Conservation (phyloP, 805 yeast species). For the Sungouiozyma intestinalis region DNA sequence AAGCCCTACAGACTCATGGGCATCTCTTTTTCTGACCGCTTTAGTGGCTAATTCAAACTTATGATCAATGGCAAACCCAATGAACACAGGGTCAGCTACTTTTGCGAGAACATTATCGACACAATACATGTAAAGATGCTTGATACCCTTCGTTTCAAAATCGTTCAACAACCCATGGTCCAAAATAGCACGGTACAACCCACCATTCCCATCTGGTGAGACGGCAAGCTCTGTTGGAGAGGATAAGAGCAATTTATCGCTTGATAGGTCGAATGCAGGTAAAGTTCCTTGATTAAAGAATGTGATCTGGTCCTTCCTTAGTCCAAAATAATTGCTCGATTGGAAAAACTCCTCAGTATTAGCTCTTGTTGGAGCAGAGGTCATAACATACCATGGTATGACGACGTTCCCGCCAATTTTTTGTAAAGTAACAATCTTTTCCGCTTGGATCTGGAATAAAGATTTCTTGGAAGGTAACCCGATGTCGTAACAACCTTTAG, state of each 20-base stretch:
- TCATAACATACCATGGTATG: constrained; percentile 89
- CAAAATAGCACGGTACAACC: constrained; percentile 75
- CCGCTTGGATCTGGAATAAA: constrained; percentile 88
- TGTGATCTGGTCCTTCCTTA: constrained; percentile 44
- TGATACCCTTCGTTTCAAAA: constrained; percentile 53
- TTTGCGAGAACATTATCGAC: constrained; percentile 89
- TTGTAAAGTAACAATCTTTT: constrained; percentile 60
- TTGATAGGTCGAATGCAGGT: constrained; percentile 74
- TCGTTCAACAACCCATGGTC: constrained; percentile 59
- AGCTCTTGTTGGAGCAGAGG: constrained; percentile 74
- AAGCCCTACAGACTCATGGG: constrained; percentile 83
- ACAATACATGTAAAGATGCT: constrained; percentile 93
- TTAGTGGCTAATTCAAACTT: constrained; percentile 76
- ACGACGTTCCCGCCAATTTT: constrained; percentile 17
- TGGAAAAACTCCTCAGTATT: constrained; percentile 66
- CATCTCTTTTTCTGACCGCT: constrained; percentile 85
- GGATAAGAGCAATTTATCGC: constrained; percentile 57
- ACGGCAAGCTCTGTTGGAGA: constrained; percentile 48
- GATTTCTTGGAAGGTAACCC: constrained; percentile 77
- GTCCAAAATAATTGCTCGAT: constrained; percentile 60
- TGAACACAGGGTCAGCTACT: constrained; percentile 79
- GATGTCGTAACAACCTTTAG: constrained; percentile 91
- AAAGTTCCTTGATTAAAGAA: constrained; percentile 93
- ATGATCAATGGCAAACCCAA: constrained; percentile 72
- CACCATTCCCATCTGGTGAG: constrained; percentile 98